Conservation (phyloP, 768 basidiomycete species). For the Tylopilus plumbeoviolaceoides region DNA sequence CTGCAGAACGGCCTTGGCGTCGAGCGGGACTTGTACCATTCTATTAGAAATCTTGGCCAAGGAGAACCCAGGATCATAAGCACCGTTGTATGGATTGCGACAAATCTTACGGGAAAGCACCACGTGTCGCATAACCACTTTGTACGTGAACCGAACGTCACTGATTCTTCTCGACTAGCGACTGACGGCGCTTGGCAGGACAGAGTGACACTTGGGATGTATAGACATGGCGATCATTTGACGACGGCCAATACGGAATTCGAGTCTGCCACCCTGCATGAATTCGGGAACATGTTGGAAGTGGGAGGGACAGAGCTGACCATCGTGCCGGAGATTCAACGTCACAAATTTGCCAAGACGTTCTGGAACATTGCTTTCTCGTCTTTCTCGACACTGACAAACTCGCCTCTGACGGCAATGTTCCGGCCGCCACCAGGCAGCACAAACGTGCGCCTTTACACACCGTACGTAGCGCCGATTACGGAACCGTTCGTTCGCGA, state of each 20-base stretch:
- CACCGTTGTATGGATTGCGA: conserved; percentile 50
- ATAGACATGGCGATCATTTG: conserved; percentile 42
- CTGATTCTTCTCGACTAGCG: background rate
- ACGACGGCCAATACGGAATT: conserved; percentile 38
- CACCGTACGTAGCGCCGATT: conserved; percentile 36
- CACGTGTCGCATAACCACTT: conserved; percentile 49
- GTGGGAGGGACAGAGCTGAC: conserved; percentile 45
- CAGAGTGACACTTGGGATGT: conserved; percentile 49
- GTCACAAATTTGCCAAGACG: conserved; percentile 59
- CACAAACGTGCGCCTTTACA: conserved; percentile 28
- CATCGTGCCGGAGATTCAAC: conserved; percentile 57
- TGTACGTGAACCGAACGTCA: conserved; percentile 44
- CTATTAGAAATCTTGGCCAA: conserved; percentile 39
- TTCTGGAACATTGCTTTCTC: conserved; percentile 61
- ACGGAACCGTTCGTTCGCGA: conserved; percentile 40
- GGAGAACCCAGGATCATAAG: conserved; percentile 50
- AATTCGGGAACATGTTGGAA: conserved; percentile 42
- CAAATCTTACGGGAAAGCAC: conserved; percentile 45
- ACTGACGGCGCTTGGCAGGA: conserved; percentile 25
- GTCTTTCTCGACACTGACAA: conserved; percentile 47
- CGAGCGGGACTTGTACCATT: conserved; percentile 60
- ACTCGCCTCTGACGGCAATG: conserved; percentile 45
- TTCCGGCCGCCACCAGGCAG: conserved; percentile 34
- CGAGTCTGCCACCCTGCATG: conserved; percentile 33
- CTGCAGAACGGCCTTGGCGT: conserved; percentile 67